Percentiles rank a stretch among this genome's conserved stretches.
Evolutionary conservation across 1,139 yeast species (phyloP).

Genomic region (Debaryomyces psychrophilus): DNA sequence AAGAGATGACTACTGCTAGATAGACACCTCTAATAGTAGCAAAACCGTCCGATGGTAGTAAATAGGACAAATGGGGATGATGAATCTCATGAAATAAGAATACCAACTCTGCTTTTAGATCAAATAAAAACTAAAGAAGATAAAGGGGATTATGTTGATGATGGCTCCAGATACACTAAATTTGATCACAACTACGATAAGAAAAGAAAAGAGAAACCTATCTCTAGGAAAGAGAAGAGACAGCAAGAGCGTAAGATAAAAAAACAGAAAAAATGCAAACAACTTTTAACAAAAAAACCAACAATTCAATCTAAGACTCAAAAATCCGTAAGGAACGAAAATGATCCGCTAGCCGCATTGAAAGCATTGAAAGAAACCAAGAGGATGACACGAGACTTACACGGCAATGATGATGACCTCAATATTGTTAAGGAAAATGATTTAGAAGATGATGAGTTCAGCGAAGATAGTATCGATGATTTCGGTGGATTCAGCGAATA

Average conservation of each 20-base stretch:
- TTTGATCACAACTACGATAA: conserved; percentile 24
- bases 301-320: conserved; percentile 2
- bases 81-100: conserved; percentile 52
- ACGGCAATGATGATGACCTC: conserved; percentile 11
- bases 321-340: conserved; percentile 9
- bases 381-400: conserved; percentile 7
- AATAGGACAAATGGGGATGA: conserved; percentile 13
- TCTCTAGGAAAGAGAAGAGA: conserved; percentile 59
- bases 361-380: conserved; percentile 15
- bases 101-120: conserved; percentile 71
- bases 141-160: conserved; percentile 45
- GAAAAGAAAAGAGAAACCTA: conserved; percentile 29
- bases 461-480: conserved; percentile 18
- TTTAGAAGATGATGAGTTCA: conserved; percentile 18
- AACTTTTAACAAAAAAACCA: neutral
- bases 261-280: conserved; percentile 42
- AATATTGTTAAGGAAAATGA: conserved; percentile 35
- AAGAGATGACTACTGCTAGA: conserved; percentile 10
- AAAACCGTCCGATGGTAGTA: conserved; percentile 6
- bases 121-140: conserved; percentile 55
- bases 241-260: conserved; percentile 56
- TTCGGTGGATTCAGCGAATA: conserved; percentile 17
- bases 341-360: conserved; percentile 13
- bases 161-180: conserved; percentile 34
- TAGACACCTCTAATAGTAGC: conserved; percentile 9